A percentile compares a stretch with the other conserved stretches of the same genome.
Conservation (phyloP, 768 basidiomycete species). For the Amylocystis lapponica region DNA sequence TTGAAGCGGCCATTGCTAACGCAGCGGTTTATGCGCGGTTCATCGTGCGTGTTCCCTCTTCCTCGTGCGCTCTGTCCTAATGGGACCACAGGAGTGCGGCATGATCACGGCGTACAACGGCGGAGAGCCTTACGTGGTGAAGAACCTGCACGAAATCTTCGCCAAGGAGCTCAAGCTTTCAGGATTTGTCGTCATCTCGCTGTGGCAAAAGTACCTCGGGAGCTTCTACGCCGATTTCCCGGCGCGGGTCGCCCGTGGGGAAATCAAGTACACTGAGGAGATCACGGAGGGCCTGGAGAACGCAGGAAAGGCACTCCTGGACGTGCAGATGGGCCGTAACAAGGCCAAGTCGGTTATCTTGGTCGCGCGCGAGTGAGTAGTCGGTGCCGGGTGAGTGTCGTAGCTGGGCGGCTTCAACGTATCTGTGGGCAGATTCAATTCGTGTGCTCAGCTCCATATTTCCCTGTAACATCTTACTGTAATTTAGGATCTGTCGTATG, state of each 20-base stretch:
- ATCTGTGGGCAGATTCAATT: no score
- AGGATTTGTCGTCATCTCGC: conserved; percentile 25
- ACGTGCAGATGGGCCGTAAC: conserved; percentile 28
- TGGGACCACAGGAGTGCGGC: conserved; percentile 20
- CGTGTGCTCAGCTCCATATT: no score
- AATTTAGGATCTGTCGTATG: no score
- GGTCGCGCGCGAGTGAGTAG: conserved; percentile 16
- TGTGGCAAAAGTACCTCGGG: conserved; percentile 18
- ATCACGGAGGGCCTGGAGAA: conserved; percentile 25
- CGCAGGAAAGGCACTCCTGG: conserved; percentile 26
- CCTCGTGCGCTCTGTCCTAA: not conserved
- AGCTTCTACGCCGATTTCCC: conserved; percentile 27
- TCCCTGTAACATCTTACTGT: no score
- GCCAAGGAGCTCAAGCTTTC: conserved; percentile 20
- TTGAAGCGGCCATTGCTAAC: conserved; percentile 22
- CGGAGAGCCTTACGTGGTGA: conserved; percentile 11
- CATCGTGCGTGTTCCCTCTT: conserved; percentile 13
- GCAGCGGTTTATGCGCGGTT: conserved; percentile 13
- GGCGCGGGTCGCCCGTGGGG: conserved; percentile 21
- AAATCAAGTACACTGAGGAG: conserved; percentile 33
- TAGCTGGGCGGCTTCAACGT: no score
- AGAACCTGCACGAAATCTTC: conserved; percentile 22
- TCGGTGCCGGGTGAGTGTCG: no score
- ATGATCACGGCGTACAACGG: conserved; percentile 24
- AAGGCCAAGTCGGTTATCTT: conserved; percentile 29